Evolutionary conservation across 148 eudicot species (phyloP), one percentile per base, ranked within the genome.

Genomic region (Nepenthes mirabilis): DNA sequence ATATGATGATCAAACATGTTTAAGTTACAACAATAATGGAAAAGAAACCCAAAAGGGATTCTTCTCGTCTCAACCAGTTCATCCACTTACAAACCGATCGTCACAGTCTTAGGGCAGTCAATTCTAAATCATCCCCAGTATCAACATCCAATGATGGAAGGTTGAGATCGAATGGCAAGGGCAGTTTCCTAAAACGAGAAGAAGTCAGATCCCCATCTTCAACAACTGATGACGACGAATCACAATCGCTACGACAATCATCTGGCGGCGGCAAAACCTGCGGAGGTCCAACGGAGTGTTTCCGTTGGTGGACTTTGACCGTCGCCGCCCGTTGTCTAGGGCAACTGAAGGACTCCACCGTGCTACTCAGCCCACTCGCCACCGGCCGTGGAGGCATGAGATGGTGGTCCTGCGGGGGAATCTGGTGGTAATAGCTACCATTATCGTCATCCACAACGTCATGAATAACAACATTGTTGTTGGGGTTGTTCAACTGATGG

Each of bases 291-390:
- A 45, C 48, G 8, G 8, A 11, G 8, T 52, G 61, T 6, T 14
- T 36, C 45, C 37, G 63, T 33, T 34, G 71, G 2, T 51, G 65
- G 23, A 35, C 54, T 48, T 55, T 64, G 13, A 11, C 68, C 43
- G 58, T 53, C 47, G 57, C 45, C 58, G 70, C 32, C 14, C 57
- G 63, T 11, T 65, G 69, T 37, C 82, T 69, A 33, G 82, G 85
- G 5, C 85, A 82, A 13, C 88, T 77, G 34, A 75, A 80, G 1
- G 85, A 80, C 75, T 83, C 88, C 40, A 83, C 82, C 23, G 88
- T 83, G 65, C 88, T 80, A 69, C 88, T 83, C 68, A 80, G 55
- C 2, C 85, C 66, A 49, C 88, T 83, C 32, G 69, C 64, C 34
- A 80, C 63, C 9, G 79, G 85, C 36, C 68, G 67, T 14, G 14